Conservation (phyloP, 345 rosid genomes). For the Hibiscus tridactylites region DNA sequence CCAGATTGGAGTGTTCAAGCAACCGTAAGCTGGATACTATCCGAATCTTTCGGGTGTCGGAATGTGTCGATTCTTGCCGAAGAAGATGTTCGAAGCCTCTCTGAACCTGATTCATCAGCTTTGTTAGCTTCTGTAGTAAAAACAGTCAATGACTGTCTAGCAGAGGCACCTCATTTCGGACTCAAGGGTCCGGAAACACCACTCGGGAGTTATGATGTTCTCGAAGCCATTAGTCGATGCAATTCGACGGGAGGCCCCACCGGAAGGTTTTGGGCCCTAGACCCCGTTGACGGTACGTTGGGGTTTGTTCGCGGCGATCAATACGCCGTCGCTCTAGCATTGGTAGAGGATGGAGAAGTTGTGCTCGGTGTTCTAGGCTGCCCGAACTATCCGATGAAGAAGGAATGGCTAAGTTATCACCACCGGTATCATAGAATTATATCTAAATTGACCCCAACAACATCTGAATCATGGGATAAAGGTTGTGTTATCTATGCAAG, state of each 20-base stretch:
- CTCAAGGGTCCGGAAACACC: slow-evolving; percentile 23
- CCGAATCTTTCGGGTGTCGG: slow-evolving; percentile 28
- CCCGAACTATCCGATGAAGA: slow-evolving; percentile 53
- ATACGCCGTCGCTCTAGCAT: slow-evolving; percentile 46
- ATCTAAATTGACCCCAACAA: slow-evolving; percentile 34
- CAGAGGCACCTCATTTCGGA: slow-evolving; percentile 40
- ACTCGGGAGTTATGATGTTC: slow-evolving; percentile 32
- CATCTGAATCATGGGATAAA: slow-evolving; percentile 45
- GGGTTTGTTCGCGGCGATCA: slow-evolving; percentile 58
- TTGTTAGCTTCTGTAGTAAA: slow-evolving; percentile 31
- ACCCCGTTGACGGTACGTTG: slow-evolving; percentile 50
- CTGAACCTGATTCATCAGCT: slow-evolving; percentile 18
- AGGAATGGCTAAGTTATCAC: slow-evolving; percentile 47
- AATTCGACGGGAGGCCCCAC: slow-evolving; percentile 30
- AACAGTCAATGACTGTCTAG: slow-evolving; percentile 35
- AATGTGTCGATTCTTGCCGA: slow-evolving; percentile 43
- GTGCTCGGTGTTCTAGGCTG: slow-evolving; percentile 56
- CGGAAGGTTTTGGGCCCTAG: slow-evolving; percentile 48
- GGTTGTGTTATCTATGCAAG: slow-evolving; percentile 44
- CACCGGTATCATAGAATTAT: slow-evolving; percentile 49
- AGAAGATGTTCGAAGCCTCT: slow-evolving; percentile 40
- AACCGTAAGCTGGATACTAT: slow-evolving; percentile 44
- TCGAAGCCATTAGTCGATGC: slow-evolving; percentile 43
- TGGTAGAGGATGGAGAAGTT: slow-evolving; percentile 44
- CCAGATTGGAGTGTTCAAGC: slow-evolving; percentile 60